A percentile compares a stretch with the other conserved stretches of the same genome.
Conservation (phyloP, 176 grass and related monocot species). For the Juncus inflexus region DNA sequence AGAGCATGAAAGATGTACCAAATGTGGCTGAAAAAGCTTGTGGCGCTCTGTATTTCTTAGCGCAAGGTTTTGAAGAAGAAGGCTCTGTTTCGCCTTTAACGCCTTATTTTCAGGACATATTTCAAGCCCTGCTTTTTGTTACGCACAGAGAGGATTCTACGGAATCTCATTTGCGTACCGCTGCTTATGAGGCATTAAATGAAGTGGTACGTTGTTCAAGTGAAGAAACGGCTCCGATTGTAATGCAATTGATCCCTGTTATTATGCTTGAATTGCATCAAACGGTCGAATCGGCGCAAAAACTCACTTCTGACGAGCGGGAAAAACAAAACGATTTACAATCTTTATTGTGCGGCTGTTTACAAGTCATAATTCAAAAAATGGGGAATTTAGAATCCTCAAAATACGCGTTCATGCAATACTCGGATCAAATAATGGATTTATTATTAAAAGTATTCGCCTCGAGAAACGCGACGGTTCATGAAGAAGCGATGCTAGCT, state of each 20-base stretch:
- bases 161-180: constrained; percentile 56
- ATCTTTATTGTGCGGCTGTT: constrained; percentile 69
- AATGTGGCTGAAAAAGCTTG: constrained; percentile 92
- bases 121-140: constrained; percentile 65
- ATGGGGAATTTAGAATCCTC: constrained; percentile 62
- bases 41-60: constrained; percentile 80
- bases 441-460: constrained; percentile 81
- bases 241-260: constrained; percentile 69
- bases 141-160: constrained; percentile 74
- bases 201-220: constrained; percentile 77
- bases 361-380: constrained; percentile 90
- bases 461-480: constrained; percentile 70
- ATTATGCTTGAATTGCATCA: constrained; percentile 79
- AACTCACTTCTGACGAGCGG: constrained; percentile 67
- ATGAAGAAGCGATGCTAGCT: constrained; percentile 88
- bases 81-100: constrained; percentile 51
- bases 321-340: constrained; percentile 80
- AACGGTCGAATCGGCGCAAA: constrained; percentile 54
- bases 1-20: constrained; percentile 91
- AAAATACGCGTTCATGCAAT: constrained; percentile 75
- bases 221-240: constrained; percentile 60
- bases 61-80: constrained; percentile 75
- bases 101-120: constrained; percentile 82
- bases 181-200: constrained; percentile 84
- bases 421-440: constrained; percentile 79